phyloP scores from a whole-genome alignment of 192 early-diverging fungal genomes.

The Coemansia sp. region DNA sequence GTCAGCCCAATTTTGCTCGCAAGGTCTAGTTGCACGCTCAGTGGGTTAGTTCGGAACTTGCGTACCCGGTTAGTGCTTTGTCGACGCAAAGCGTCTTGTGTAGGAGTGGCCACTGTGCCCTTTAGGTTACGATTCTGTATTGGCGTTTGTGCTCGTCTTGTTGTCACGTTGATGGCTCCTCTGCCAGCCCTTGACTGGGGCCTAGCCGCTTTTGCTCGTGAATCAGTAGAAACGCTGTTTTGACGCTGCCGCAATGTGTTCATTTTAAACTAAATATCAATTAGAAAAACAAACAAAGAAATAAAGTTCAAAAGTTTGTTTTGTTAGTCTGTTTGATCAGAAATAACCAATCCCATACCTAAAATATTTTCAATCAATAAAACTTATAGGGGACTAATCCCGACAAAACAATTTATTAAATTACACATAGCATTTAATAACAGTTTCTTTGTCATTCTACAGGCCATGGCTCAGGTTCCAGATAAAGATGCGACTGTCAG shows the following conservation, averaged over 20 bases:
- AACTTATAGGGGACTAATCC: too few species aligned
- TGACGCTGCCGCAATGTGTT: neutral
- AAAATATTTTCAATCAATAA: too few species aligned
- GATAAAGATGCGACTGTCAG: neutral
- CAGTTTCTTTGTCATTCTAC: neutral
- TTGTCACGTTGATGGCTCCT: neutral
- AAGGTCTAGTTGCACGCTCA: conserved; percentile 23
- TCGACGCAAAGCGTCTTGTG: neutral
- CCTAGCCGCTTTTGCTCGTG: neutral
- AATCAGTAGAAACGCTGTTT: neutral
- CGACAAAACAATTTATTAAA: too few species aligned
- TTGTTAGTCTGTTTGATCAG: neutral
- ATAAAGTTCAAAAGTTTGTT: neutral
- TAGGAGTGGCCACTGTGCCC: neutral
- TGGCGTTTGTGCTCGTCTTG: neutral
- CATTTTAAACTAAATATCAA: neutral
- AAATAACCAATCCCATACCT: too few species aligned
- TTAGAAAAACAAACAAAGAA: neutral
- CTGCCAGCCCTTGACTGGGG: conserved; percentile 13
- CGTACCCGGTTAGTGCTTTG: neutral
- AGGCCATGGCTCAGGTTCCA: conserved; percentile 14
- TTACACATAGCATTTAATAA: too few species aligned
- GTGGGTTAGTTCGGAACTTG: conserved; percentile 5
- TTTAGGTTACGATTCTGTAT: neutral
- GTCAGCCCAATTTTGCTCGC: conserved; percentile 27